Evolutionary conservation across 108 stramenopile species (phyloP), one percentile per base, ranked within the genome.

Genomic region (Phaeodactylum tricornutum): DNA sequence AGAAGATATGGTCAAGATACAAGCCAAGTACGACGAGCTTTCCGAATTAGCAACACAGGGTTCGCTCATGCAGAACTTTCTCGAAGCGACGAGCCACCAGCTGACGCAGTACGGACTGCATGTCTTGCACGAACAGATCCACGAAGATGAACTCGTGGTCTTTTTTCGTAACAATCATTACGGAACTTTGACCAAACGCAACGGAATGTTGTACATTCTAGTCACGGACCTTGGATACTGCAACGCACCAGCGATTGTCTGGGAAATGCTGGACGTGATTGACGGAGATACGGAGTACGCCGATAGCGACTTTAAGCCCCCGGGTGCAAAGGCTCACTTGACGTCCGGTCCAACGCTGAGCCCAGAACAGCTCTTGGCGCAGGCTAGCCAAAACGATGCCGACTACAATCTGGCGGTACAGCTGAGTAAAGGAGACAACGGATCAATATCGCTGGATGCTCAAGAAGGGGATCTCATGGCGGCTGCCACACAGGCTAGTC

Each of bases 101-200:
- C 60, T 96, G 23, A 96, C 95, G 19, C 77, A 87, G 37, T 63
- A 77, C 45, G 96, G 91, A n/a, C 61, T 97, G 20, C 37, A 53
- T 5, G 62, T 71, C 32, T 52, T 95, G 28, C 87, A 94, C 62
- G 62, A 71, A 25, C 57, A 80, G 45, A 41, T 98, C 9, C 47
- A 61, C 6, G 76, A 89, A 30, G 72, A 84, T 24, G 43, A 79
- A 24, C 57, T 96, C 32, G 76, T 60, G 24, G 89, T 92, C 5
- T 94, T 98, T 58, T 98, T 96, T 55, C 92, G 96, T 7, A 96
- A 98, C 74, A 96, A 96, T 50, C 97, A 98, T 39, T 98, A 95
- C 58, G 79, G 69, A 22, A 93, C 94, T 0, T 23, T 96, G 32
- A 93, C 94, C 50, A 92, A 91, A 71, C 69, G 82, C 35, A 51